Evolutionary conservation across 2,329 filamentous ascomycete species (phyloP).

Genomic region (Arthrinium phaeospermum): DNA sequence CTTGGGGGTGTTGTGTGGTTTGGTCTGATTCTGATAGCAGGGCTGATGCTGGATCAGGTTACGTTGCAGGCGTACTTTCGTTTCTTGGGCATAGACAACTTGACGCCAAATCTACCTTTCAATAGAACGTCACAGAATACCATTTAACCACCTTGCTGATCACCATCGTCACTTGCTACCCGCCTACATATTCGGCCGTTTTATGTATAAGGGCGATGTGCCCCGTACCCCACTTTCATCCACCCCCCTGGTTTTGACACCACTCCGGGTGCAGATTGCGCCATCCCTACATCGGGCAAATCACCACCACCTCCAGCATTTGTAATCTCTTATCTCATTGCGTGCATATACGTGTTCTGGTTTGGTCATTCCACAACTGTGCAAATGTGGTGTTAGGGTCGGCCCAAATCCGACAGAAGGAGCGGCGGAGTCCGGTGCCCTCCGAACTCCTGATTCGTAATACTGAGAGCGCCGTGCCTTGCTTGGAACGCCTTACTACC

Average conservation of each 20-base stretch:
- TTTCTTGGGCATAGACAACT: not conserved
- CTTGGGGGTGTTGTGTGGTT: not conserved
- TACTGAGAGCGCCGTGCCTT: not conserved
- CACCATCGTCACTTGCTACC: not conserved
- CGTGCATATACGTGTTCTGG: not conserved
- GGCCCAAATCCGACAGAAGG: not conserved
- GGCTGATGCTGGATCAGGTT: not conserved
- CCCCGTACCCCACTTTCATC: not conserved
- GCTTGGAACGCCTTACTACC: not conserved
- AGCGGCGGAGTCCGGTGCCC: not conserved
- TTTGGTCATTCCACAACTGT: not conserved
- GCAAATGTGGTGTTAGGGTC: not conserved
- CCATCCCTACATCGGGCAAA: slow-evolving; percentile 12
- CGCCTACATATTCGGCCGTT: not conserved
- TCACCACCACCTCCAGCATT: not conserved
- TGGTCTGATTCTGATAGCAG: not conserved
- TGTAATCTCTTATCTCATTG: not conserved
- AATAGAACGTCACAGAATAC: not conserved
- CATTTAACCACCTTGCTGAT: not conserved
- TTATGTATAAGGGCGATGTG: not conserved
- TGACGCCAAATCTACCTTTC: too few relatives aligned
- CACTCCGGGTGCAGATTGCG: slow-evolving; percentile 10
- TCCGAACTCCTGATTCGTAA: not conserved
- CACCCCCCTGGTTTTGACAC: slow-evolving; percentile 3
- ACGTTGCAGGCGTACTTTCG: not conserved